Percentiles rank a stretch among this genome's conserved stretches.
Conservation (phyloP, 2,329 filamentous ascomycete genomes). For the Fusarium setosum region DNA sequence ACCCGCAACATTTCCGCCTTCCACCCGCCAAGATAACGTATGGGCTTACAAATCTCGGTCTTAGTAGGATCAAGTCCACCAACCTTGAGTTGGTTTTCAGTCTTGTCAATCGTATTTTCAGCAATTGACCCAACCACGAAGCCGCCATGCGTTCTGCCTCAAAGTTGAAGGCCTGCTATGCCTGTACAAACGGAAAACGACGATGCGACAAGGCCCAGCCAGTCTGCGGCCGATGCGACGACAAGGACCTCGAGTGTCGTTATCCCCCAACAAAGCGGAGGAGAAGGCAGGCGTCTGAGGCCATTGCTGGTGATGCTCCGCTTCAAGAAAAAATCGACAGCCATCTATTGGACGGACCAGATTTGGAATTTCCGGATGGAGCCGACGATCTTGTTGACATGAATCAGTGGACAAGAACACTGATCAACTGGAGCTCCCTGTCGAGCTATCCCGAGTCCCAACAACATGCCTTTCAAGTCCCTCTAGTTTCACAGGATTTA, state of each 20-base stretch:
- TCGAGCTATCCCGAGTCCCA: background rate
- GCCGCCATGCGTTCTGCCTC: background rate
- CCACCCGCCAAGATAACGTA: too few relatives aligned
- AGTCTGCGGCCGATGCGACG: conserved; percentile 15
- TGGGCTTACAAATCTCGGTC: too few relatives aligned
- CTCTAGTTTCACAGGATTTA: background rate
- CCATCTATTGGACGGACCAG: background rate
- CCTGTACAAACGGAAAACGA: conserved; percentile 19
- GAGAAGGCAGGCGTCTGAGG: background rate
- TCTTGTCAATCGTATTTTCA: too few relatives aligned
- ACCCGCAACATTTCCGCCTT: too few relatives aligned
- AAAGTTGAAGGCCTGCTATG: conserved; percentile 11
- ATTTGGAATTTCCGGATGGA: background rate
- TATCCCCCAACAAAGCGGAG: conserved; percentile 7
- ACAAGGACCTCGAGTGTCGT: conserved; percentile 13
- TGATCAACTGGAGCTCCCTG: background rate
- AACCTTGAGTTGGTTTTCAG: too few relatives aligned
- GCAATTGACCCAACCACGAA: background rate
- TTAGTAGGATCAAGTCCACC: too few relatives aligned
- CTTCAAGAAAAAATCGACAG: background rate
- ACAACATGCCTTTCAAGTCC: background rate
- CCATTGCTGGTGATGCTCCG: background rate
- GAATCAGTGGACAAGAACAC: background rate
- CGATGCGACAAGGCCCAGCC: conserved; percentile 15
- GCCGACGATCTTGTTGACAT: background rate